Evolutionary conservation across 306 rosid species (phyloP), one percentile per base, ranked within the genome.

Genomic region (Ceratonia siliqua): DNA sequence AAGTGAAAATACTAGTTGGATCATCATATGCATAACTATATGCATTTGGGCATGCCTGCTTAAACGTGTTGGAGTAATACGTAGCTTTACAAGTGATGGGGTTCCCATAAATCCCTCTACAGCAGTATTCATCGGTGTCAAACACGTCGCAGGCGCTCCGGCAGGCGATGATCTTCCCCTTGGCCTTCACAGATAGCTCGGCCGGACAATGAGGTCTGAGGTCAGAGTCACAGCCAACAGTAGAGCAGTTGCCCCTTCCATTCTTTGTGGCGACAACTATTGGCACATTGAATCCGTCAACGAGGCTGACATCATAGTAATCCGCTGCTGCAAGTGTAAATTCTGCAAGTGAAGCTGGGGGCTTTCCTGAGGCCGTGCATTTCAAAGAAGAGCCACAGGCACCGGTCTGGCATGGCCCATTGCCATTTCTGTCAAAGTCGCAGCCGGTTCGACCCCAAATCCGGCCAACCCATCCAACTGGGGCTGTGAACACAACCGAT

Each of bases 11-110:
- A 25, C 96, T 90, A 4, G 89, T 65, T 0, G 93, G 98, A 73
- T 90, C 98, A 83, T 91, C 98, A 13, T 94, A 94, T 0, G 98
- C 98, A 39, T 94, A 94, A 59, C 97, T 94, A 62, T 91, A 94
- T 0, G 97, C 85, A 13, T 88, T 80, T 3, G 98, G 98, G 55
- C 98, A 94, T 0, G 94, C 94, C 1, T 72, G 72, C 88, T 94
- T 94, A 70, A 94, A 94, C 82, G 79, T 82, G 72, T 89, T 84
- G 15, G 98, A 94, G 58, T 91, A 94, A 81, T 45, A 90, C 0
- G 98, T 94, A 0, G 98, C 90, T 25, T 72, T 78, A 28, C 98
- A 94, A 1, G 79, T 83, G 5, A 2, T 14, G 0, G 98, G 73
- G 53, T 94, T 94, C 2, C 96, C 97, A 73, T 41, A 85, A 15